Base-by-base conservation (phyloP, 192 early-diverging fungal genomes). In the Podila epicladia region DNA sequence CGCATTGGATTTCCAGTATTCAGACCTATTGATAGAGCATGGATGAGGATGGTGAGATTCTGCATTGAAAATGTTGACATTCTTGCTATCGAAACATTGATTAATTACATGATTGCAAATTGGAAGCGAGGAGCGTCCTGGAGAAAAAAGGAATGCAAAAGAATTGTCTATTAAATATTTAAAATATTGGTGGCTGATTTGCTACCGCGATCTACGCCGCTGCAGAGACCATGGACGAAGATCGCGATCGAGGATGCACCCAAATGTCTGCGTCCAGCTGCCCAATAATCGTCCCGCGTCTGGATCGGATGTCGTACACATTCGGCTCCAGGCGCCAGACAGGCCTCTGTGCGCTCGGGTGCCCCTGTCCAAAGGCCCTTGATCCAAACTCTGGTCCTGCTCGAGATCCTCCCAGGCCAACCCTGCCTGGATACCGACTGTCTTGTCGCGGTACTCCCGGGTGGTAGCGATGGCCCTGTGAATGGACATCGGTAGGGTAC, bases 1-100 rank as follows among this genome's bases (percentile, higher is more conserved):
- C 82, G 89, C 89, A 75, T 92, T 90, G 6, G 92, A 92, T 37
- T 91, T 88, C 92, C 92, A 90, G 64, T 84, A 87, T 22, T 88
- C 88, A 0, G 88, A 74, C 87, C 84, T 88, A 69, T 17, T 20
- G 37, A 35, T 20, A 12, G 32, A 20, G 6, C 3, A 3, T 38
- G 24, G 13, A 41, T 3, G 37, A 48, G 13, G 24, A 64, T 55
- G 53, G 22, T 24, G 53, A 26, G 20, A 55, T 0, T 5, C 1
- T 9, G 53, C 24, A 9, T 55, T 26, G 53, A 12, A n/a, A 55
- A 55, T 24, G 0, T 26, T 11, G 6, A 11, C 2, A 24, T 2
- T 55, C 9, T 8, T 55, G n/a, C 26, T 20, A 26, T 55, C 4
- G 1, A 24, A 55, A 24, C 20, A n/a, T 55, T 55, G n/a, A 26